phyloP scores from a whole-genome alignment of 148 eudicot species.

The Vaccinium macrocarpon region DNA sequence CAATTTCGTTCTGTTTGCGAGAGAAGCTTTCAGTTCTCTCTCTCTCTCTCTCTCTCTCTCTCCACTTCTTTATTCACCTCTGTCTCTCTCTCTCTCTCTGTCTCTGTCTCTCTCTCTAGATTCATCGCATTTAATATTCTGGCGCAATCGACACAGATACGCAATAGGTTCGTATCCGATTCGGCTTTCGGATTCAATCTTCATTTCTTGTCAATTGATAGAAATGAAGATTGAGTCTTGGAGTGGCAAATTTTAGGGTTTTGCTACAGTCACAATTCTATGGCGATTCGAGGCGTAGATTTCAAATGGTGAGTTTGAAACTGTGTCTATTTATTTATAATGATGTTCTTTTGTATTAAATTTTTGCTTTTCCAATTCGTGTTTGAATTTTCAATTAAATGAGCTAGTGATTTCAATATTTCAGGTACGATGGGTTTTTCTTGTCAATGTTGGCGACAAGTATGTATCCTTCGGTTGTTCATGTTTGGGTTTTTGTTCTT shows the following conservation, averaged over 20 bases:
- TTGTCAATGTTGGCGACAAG: constrained; percentile 93
- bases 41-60: neutral
- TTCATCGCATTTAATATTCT: neutral
- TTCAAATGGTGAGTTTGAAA: constrained; percentile 67
- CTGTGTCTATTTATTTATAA: neutral
- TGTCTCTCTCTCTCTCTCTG: neutral
- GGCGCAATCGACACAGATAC: neutral
- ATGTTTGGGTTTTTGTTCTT: neutral
- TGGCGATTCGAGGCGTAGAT: constrained; percentile 66
- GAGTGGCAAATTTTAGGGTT: constrained; percentile 10
- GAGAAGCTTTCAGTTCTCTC: neutral
- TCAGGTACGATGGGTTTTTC: constrained; percentile 98
- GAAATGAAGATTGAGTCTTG: constrained; percentile 10
- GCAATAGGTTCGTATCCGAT: neutral
- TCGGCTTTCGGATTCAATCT: constrained; percentile 2
- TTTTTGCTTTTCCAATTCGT: neutral
- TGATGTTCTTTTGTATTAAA: neutral
- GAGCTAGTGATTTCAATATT: constrained; percentile 16
- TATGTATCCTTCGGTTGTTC: constrained; percentile 66
- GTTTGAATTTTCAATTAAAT: neutral
- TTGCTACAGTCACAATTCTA: constrained; percentile 14
- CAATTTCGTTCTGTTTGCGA: neutral
- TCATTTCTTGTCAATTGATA: neutral
- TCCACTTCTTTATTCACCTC: neutral
- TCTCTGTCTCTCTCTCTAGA: constrained; percentile 11